Evolutionary conservation across 495 filamentous ascomycete genomes (phyloP).

Genomic region (Penicillium paradoxum): DNA sequence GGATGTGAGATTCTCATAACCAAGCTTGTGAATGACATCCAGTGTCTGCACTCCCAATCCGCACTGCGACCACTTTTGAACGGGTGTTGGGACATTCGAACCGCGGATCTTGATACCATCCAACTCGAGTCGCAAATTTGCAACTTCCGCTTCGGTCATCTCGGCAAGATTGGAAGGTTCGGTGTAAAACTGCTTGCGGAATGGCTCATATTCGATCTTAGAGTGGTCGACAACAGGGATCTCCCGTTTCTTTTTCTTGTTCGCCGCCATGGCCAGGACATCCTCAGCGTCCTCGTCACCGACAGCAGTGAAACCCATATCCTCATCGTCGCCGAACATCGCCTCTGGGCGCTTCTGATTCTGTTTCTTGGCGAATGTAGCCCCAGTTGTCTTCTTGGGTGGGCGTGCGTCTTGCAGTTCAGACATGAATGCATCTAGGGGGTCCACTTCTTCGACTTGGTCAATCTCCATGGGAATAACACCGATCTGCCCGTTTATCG

Average conservation of each 20-base stretch:
- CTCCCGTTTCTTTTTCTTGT: conserved; percentile 96
- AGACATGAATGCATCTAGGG: conserved; percentile 94
- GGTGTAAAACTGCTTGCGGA: conserved; percentile 90
- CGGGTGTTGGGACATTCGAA: conserved; percentile 82
- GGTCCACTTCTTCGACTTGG: conserved; percentile 74
- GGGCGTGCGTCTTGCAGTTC: conserved; percentile 57
- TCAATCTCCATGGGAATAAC: conserved; percentile 34
- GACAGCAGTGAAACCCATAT: conserved; percentile 68
- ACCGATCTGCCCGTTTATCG: conserved; percentile 33
- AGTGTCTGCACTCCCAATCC: conserved; percentile 80
- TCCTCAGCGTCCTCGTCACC: conserved; percentile 70
- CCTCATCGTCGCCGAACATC: conserved; percentile 81
- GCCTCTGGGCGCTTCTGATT: conserved; percentile 62
- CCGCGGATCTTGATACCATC: conserved; percentile 93
- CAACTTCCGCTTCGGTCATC: conserved; percentile 81
- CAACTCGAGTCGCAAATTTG: conserved; percentile 75
- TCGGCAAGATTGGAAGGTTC: conserved; percentile 79
- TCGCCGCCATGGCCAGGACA: conserved; percentile 72
- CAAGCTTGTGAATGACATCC: conserved; percentile 77
- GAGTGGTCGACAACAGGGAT: conserved; percentile 78
- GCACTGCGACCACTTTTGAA: conserved; percentile 95
- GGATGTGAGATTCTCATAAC: conserved; percentile 84
- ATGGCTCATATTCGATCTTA: conserved; percentile 78
- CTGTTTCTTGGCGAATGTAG: conserved; percentile 44
- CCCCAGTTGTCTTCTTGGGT: conserved; percentile 33